These are phyloP conservation scores for Pisolithus thermaeus DNA, from an alignment of 1,284 basidiomycete genomes.

Conservation along the genomic window DNA sequence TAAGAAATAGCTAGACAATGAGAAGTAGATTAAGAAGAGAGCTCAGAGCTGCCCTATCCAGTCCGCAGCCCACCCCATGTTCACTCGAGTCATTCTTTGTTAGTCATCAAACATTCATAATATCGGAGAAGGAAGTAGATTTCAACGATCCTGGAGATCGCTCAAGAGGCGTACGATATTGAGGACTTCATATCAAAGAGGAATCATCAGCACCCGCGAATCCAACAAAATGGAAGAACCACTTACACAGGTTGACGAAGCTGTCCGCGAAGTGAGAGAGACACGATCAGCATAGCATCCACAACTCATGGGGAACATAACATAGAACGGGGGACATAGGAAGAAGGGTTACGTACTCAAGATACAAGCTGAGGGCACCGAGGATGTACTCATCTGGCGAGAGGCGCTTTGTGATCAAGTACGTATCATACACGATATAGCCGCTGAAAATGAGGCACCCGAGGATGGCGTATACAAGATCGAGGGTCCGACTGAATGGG, in stretches of 20 bases:
- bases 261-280: slow-evolving; percentile 26
- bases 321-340: not conserved
- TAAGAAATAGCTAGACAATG: not conserved
- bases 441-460: slow-evolving; percentile 80
- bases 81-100: not conserved
- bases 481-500: slow-evolving; percentile 72
- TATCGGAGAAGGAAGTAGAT: not conserved
- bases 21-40: no score
- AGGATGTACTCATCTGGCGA: slow-evolving; percentile 87
- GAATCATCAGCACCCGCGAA: not conserved
- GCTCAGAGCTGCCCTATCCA: no score
- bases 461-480: slow-evolving; percentile 73
- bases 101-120: not conserved
- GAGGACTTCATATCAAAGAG: slow-evolving; percentile 44
- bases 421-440: slow-evolving; percentile 84
- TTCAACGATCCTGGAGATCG: slow-evolving; percentile 41
- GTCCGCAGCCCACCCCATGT: no score
- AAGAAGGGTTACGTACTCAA: slow-evolving; percentile 53
- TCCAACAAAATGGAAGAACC: slow-evolving; percentile 6
- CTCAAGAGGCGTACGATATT: slow-evolving; percentile 71
- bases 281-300: slow-evolving; percentile 2
- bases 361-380: slow-evolving; percentile 81
- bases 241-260: slow-evolving; percentile 71
- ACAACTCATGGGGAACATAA: not conserved
- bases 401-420: slow-evolving; percentile 72